phyloP scores from a whole-genome alignment of 23 red algal species.

The Gracilaria domingensis region DNA sequence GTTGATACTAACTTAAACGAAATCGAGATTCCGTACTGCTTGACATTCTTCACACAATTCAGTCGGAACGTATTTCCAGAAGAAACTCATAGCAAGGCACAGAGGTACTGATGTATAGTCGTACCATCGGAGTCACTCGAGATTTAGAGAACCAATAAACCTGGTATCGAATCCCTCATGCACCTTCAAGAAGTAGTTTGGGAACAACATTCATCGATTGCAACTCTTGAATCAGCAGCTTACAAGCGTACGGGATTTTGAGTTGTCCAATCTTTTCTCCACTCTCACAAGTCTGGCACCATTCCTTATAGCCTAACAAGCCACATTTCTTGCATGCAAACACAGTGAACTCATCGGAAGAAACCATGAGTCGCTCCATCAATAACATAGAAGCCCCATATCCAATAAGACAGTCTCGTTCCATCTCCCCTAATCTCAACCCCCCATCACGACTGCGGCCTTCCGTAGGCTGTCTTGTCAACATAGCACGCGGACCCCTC shows the following conservation, averaged over 20 bases:
- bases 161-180: conserved; percentile 13
- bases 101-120: too few species aligned
- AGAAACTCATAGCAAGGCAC: too few species aligned
- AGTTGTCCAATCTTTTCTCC: conserved; percentile 71
- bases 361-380: conserved; percentile 93
- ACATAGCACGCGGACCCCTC: conserved; percentile 73
- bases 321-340: conserved; percentile 94
- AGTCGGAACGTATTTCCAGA: too few species aligned
- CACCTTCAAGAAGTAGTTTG: conserved; percentile 69
- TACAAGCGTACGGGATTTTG: conserved; percentile 97
- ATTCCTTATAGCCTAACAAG: conserved; percentile 77
- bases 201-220: conserved; percentile 97
- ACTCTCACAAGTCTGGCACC: conserved; percentile 84
- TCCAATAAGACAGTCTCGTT: conserved; percentile 93
- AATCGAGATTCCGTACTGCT: too few species aligned
- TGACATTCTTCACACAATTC: too few species aligned
- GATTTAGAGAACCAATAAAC: background rate
- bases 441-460: conserved; percentile 91
- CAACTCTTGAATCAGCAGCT: conserved; percentile 97
- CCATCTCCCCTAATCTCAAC: conserved; percentile 98
- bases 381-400: conserved; percentile 93
- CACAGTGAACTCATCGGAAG: conserved; percentile 84
- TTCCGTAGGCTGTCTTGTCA: conserved; percentile 86
- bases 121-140: background rate
- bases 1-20: too few species aligned